Evolutionary conservation across 352 stramenopile genomes (phyloP), one percentile per base, ranked within the genome.

Genomic region (Pythium inflatum): DNA sequence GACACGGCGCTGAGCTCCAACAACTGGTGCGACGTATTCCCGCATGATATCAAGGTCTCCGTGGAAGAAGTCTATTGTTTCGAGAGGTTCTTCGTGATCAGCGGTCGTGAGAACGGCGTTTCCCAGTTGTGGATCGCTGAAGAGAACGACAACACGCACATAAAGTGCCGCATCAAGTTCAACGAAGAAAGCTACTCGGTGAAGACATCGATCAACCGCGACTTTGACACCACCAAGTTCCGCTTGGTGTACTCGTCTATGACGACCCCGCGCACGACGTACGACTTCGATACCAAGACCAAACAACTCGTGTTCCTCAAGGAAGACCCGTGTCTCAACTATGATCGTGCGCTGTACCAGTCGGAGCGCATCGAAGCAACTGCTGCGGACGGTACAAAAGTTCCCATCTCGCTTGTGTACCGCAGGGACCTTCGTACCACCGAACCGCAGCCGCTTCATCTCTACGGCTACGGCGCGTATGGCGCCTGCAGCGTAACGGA

Each of bases 381-480:
- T 53, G 91, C 91, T 27, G 74, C 70, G 16, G 95, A 99, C 69
- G 93, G 94, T 36, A 93, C 85, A 3, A 91, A 88, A 55, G 78
- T 95, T 20, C 88, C 89, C 41, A 92, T 96, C 56, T 94, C 86
- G 43, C 73, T 95, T 49, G 84, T 97, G 1, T 94, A 95, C 61
- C 82, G 85, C 65, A 81, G 86, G 34, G 85, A 91, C 53, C 66
- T 83, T 71, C 82, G 82, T 54, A 76, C 64, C 28, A 74, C 80
- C 67, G 75, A 89, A 43, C 76, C 70, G 28, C 85, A 93, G 59
- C 77, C 89, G 34, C 68, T 95, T 45, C 94, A 98, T 68, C 72
- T 99, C 43, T 98, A 98, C 69, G 94, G 95, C 57, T 99, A 99
- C 80, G 97, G 97, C 18, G 97, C 88, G 27, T 99, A 99, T 75